Evolutionary conservation across 164 flowering plant genomes (phyloP).

Genomic region (Euptelea pleiosperma): DNA sequence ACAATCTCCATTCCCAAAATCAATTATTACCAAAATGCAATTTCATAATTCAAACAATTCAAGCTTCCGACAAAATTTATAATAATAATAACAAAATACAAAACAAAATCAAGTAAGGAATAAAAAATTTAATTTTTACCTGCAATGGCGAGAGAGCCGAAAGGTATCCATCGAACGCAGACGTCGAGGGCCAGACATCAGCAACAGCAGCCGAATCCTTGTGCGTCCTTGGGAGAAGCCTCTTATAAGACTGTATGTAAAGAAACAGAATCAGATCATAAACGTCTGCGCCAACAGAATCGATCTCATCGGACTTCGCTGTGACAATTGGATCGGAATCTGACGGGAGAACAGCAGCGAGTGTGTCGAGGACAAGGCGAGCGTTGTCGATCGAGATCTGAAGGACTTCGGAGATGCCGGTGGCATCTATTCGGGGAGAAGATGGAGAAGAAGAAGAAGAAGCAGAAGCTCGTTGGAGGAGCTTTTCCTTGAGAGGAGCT

Average conservation of each 20-base stretch:
- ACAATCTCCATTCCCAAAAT: no score
- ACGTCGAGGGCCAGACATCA: conserved; percentile 97
- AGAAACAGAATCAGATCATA: conserved; percentile 74
- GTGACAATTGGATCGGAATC: conserved; percentile 48
- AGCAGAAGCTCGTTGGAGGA: conserved; percentile 21
- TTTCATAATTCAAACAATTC: no score
- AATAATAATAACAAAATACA: not conserved
- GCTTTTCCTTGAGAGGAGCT: conserved; percentile 47
- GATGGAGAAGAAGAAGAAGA: conserved; percentile 7
- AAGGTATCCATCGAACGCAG: conserved; percentile 88
- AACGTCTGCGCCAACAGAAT: conserved; percentile 55
- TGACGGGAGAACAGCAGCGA: conserved; percentile 60
- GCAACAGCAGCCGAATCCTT: conserved; percentile 87
- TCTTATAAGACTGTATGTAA: conserved; percentile 84
- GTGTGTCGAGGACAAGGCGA: conserved; percentile 69
- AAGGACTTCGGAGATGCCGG: conserved; percentile 48
- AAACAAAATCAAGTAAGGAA: not conserved
- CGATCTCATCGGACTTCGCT: conserved; percentile 38
- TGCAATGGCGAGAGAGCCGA: conserved; percentile 92
- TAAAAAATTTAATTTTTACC: conserved; percentile 41
- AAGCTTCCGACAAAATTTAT: not conserved
- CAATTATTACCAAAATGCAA: no score
- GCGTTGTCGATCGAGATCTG: conserved; percentile 81
- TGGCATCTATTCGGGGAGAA: conserved; percentile 35
- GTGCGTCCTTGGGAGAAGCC: conserved; percentile 77